Percentiles rank a stretch among this genome's conserved stretches.
Evolutionary conservation across 225 moss, liverwort and hornwort species (phyloP).

Genomic region (Physcomitrellopsis africana): DNA sequence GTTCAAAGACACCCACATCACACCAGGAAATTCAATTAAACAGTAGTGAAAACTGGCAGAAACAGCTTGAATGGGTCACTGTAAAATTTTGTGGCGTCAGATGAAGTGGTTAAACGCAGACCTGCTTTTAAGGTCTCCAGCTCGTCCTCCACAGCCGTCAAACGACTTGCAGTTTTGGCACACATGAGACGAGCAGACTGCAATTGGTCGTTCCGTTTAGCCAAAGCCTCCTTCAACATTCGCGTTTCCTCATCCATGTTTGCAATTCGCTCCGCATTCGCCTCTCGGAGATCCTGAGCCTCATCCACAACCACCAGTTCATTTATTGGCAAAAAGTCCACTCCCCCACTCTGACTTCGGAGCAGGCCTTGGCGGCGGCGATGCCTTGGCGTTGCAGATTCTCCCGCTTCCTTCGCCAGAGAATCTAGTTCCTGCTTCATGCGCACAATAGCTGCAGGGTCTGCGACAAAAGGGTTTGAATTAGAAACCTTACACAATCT

Average conservation of each 20-base stretch:
- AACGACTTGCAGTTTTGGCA: conserved; percentile 80
- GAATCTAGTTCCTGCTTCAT: conserved; percentile 87
- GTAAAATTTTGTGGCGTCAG: background rate
- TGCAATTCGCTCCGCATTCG: conserved; percentile 49
- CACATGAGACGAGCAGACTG: conserved; percentile 89
- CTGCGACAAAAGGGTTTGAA: conserved; percentile 22
- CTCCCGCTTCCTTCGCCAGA: conserved; percentile 44
- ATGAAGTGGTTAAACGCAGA: background rate
- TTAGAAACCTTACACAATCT: background rate
- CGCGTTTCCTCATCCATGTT: conserved; percentile 83
- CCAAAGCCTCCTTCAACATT: conserved; percentile 79
- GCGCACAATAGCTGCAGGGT: conserved; percentile 80
- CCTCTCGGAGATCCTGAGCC: conserved; percentile 36
- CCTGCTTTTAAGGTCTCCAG: conserved; percentile 48
- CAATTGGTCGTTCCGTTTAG: conserved; percentile 80
- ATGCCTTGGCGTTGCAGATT: conserved; percentile 25
- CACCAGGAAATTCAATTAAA: no score
- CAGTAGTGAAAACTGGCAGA: no score
- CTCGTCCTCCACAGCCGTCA: conserved; percentile 76
- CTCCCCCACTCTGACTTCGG: conserved; percentile 53
- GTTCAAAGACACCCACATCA: conserved; percentile 22
- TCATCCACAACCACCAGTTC: conserved; percentile 27
- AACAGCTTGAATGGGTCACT: background rate
- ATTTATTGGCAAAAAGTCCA: conserved; percentile 30
- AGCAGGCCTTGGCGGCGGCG: conserved; percentile 58